A percentile compares a stretch with the other conserved stretches of the same genome.
phyloP scores from a whole-genome alignment of 305 asterid species.

The Coffea humblotiana region DNA sequence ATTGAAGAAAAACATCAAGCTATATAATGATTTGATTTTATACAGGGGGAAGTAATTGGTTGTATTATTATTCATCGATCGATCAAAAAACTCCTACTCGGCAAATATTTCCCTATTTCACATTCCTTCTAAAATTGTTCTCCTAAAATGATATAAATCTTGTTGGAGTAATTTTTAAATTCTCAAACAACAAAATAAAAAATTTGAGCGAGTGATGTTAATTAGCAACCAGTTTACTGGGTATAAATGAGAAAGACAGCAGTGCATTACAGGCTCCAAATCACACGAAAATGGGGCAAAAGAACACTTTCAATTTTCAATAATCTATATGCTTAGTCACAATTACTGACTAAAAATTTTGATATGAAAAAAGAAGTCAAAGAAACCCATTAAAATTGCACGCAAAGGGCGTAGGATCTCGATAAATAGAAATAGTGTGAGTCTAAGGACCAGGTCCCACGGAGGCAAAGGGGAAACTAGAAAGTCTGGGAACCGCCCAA shows the following conservation, averaged over 20 bases:
- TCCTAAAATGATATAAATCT: too few species aligned
- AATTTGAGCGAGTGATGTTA: too few species aligned
- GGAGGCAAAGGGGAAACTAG: neutral
- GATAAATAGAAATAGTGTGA: neutral
- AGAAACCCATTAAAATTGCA: neutral
- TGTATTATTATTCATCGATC: neutral
- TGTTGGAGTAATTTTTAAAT: too few species aligned
- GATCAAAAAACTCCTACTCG: too few species aligned
- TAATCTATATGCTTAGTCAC: neutral
- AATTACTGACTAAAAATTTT: neutral
- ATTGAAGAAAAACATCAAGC: neutral
- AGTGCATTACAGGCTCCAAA: too few species aligned
- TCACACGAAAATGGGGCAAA: neutral
- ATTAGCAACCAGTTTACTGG: too few species aligned
- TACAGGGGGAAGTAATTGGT: too few species aligned
- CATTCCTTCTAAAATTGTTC: neutral
- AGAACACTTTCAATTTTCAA: neutral
- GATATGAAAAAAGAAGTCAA: conserved; percentile 2
- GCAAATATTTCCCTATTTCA: neutral
- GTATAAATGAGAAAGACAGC: too few species aligned
- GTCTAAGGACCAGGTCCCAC: conserved; percentile 14
- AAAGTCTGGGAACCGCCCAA: neutral
- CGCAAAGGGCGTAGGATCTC: neutral
- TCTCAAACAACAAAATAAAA: too few species aligned
- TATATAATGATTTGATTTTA: neutral